These are phyloP conservation scores for Paraphaeosphaeria sporulosa DNA, from an alignment of 2,329 filamentous ascomycete genomes.

Conservation along the genomic window DNA sequence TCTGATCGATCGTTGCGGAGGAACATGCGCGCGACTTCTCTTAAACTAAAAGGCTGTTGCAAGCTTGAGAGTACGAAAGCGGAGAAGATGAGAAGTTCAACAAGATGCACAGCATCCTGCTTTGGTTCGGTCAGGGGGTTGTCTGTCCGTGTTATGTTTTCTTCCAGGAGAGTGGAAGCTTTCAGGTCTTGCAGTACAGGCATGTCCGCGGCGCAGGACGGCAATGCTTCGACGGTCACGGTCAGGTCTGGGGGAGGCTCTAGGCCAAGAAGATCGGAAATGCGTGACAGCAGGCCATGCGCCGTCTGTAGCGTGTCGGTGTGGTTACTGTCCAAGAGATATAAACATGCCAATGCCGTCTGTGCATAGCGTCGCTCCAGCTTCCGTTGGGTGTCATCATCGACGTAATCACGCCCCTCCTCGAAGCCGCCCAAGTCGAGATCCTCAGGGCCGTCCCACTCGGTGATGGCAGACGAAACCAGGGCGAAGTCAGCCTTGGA, in stretches of 20 bases:
- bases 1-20: constrained; percentile 70
- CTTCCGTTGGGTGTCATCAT: constrained; percentile 66
- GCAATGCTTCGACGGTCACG: constrained; percentile 52
- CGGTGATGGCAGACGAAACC: constrained; percentile 69
- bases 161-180: constrained; percentile 48
- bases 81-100: constrained; percentile 68
- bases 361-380: constrained; percentile 72
- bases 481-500: constrained; percentile 67
- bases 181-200: constrained; percentile 42
- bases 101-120: constrained; percentile 62
- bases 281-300: constrained; percentile 66
- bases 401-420: constrained; percentile 61
- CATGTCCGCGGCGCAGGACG: constrained; percentile 49
- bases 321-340: constrained; percentile 68
- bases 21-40: constrained; percentile 64
- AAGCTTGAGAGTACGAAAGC: constrained; percentile 54
- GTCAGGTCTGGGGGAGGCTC: constrained; percentile 62
- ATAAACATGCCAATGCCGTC: constrained; percentile 72
- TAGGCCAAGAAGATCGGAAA: constrained; percentile 67
- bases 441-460: constrained; percentile 78
- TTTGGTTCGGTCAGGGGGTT: constrained; percentile 72
- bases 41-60: constrained; percentile 51
- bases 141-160: constrained; percentile 62
- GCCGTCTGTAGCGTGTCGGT: constrained; percentile 66
- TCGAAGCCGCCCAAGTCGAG: constrained; percentile 71